Evolutionary conservation across 495 filamentous ascomycete species (phyloP).

Genomic region (Saxophila tyrrhenica): DNA sequence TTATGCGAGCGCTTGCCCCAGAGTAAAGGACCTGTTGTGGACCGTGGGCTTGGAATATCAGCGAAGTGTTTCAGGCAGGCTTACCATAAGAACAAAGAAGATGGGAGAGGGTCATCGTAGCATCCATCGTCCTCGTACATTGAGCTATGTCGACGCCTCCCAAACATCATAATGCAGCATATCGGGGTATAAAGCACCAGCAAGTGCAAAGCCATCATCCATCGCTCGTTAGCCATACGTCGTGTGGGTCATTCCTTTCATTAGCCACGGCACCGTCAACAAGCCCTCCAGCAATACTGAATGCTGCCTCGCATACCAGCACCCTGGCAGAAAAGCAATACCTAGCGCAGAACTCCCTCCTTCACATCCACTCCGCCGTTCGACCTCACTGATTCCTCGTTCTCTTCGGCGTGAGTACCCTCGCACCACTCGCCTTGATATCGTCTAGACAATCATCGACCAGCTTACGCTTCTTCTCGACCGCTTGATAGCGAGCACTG

Average conservation of each 20-base stretch:
- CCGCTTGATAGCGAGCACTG: constrained; percentile 39
- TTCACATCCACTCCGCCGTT: no score
- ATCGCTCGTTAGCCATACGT: background rate
- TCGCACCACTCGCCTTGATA: constrained; percentile 45
- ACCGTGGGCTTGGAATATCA: no score
- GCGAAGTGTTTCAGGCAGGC: no score
- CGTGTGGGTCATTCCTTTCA: background rate
- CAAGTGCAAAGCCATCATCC: background rate
- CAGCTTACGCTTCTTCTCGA: constrained; percentile 41
- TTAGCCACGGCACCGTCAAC: background rate
- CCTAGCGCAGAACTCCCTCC: no score
- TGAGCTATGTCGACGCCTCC: no score
- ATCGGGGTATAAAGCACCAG: background rate
- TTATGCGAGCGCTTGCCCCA: background rate
- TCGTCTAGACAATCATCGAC: constrained; percentile 43
- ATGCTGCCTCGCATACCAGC: no score
- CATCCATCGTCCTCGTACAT: no score
- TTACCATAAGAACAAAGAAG: no score
- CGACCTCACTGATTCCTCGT: no score
- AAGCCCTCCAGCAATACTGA: background rate
- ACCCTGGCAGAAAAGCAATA: no score
- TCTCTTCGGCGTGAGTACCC: constrained; percentile 23
- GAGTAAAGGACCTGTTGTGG: background rate
- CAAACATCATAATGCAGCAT: background rate
- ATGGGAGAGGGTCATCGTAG: no score